These are phyloP conservation scores for Talaromyces funiculosus DNA, from an alignment of 2,329 filamentous ascomycete genomes.

Conservation along the genomic window DNA sequence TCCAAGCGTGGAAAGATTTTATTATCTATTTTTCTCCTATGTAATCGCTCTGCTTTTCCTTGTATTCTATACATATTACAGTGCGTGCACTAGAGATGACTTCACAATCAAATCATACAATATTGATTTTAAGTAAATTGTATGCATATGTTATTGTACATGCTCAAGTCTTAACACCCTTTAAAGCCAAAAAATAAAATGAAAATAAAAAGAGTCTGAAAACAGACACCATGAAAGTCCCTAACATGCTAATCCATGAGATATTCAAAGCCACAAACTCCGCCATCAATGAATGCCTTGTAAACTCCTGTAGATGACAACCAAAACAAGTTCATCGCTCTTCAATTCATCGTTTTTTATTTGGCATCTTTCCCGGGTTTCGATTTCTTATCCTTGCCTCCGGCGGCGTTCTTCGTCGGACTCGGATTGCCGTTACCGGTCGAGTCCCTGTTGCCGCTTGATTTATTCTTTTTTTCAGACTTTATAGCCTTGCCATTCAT, in stretches of 20 bases:
- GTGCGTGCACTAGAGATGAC: slow-evolving; percentile 11
- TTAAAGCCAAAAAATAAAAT: not conserved
- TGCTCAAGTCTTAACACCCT: not conserved
- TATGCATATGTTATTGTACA: not conserved
- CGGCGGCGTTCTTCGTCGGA: slow-evolving; percentile 2
- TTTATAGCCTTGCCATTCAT: slow-evolving; percentile 12
- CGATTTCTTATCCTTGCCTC: slow-evolving; percentile 12
- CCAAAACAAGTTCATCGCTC: not conserved
- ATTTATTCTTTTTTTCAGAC: slow-evolving; percentile 11
- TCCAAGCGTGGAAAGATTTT: not conserved
- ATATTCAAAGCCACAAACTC: not conserved
- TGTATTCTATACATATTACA: slow-evolving; percentile 8
- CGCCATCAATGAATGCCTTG: not conserved
- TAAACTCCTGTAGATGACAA: not conserved
- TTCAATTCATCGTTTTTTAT: not conserved
- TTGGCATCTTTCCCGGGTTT: slow-evolving; percentile 10
- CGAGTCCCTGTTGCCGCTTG: slow-evolving; percentile 2
- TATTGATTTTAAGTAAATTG: not conserved
- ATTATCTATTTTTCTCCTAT: slow-evolving; percentile 5
- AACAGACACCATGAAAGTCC: not conserved
- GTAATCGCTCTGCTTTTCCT: slow-evolving; percentile 8
- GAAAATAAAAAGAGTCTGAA: not conserved
- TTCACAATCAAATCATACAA: not conserved
- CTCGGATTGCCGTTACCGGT: slow-evolving; percentile 4
- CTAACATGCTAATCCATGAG: not conserved